A percentile compares a stretch with the other conserved stretches of the same genome.
These are phyloP conservation scores for Colletotrichum coccodes DNA, from an alignment of 2,329 filamentous ascomycete genomes.

Conservation along the genomic window DNA sequence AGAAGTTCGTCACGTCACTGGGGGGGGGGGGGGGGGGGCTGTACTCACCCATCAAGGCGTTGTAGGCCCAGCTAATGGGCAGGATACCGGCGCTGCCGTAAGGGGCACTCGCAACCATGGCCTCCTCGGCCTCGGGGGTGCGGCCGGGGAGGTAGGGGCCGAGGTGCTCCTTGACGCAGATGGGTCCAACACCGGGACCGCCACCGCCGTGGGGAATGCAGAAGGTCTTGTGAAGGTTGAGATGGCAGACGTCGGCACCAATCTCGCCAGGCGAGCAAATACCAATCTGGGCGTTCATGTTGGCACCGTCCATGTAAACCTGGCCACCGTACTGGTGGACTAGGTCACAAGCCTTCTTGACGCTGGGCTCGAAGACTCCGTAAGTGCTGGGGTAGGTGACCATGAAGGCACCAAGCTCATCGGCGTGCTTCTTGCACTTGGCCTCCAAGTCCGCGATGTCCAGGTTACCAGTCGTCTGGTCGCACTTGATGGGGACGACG, in stretches of 20 bases:
- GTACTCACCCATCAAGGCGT: slow-evolving; percentile 97
- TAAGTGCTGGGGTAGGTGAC: slow-evolving; percentile 96
- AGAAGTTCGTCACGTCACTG: too few species aligned
- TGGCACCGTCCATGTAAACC: slow-evolving; percentile 98
- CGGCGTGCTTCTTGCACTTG: slow-evolving; percentile 89
- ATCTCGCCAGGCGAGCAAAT: slow-evolving; percentile 95
- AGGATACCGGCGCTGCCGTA: slow-evolving; percentile 93
- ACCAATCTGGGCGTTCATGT: slow-evolving; percentile 98
- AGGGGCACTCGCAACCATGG: slow-evolving; percentile 81
- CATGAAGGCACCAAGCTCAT: slow-evolving; percentile 93
- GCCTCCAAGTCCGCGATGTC: slow-evolving; percentile 86
- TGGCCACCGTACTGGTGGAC: slow-evolving; percentile 91
- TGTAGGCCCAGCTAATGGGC: slow-evolving; percentile 95
- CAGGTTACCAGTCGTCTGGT: slow-evolving; percentile 86
- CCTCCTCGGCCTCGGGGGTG: slow-evolving; percentile 45
- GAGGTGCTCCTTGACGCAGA: slow-evolving; percentile 88
- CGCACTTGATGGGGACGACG: slow-evolving; percentile 92
- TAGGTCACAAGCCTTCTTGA: slow-evolving; percentile 85
- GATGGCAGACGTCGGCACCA: slow-evolving; percentile 94
- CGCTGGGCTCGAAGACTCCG: slow-evolving; percentile 90
- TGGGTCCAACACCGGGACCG: slow-evolving; percentile 92
- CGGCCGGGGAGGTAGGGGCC: slow-evolving; percentile 76
- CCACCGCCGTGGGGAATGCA: slow-evolving; percentile 97
- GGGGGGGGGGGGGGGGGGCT: too few species aligned
- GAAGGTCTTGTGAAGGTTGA: slow-evolving; percentile 99